Evolutionary conservation across 257 asterid species (phyloP).

Genomic region (Fraxinus quadrangulata): DNA sequence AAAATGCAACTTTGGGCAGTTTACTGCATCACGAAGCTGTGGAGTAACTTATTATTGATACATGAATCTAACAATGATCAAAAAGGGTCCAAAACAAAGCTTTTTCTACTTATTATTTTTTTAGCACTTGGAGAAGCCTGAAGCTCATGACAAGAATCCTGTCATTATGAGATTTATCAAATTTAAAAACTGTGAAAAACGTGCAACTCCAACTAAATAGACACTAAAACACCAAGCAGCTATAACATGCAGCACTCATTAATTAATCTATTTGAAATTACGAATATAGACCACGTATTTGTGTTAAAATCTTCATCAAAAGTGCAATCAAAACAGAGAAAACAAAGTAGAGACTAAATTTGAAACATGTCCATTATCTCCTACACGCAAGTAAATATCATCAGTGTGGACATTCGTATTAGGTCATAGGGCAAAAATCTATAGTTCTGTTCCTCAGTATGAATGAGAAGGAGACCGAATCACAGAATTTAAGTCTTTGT

Average conservation of each 20-base stretch:
- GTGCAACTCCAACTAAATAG: neutral
- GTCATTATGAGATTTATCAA: conserved; percentile 32
- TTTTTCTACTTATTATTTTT: conserved; percentile 57
- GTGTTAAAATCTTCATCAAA: too few relatives aligned
- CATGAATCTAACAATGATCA: neutral
- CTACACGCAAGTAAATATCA: neutral
- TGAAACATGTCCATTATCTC: too few relatives aligned
- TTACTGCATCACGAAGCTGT: neutral
- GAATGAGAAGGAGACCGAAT: neutral
- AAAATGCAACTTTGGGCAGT: conserved; percentile 6
- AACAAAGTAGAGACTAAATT: neutral
- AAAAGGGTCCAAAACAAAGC: conserved; percentile 13
- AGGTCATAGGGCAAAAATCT: neutral
- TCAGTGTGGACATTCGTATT: neutral
- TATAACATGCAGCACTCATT: too few relatives aligned
- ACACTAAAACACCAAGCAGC: neutral
- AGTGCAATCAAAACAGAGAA: neutral
- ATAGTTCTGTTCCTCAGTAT: neutral
- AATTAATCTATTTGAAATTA: too few relatives aligned
- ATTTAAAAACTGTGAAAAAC: neutral
- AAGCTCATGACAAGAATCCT: conserved; percentile 46
- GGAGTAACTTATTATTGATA: neutral
- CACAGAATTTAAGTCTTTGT: neutral
- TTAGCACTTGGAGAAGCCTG: conserved; percentile 60
- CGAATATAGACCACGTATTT: too few relatives aligned